phyloP scores from a whole-genome alignment of 345 rosid species.

The Microcos paniculata region DNA sequence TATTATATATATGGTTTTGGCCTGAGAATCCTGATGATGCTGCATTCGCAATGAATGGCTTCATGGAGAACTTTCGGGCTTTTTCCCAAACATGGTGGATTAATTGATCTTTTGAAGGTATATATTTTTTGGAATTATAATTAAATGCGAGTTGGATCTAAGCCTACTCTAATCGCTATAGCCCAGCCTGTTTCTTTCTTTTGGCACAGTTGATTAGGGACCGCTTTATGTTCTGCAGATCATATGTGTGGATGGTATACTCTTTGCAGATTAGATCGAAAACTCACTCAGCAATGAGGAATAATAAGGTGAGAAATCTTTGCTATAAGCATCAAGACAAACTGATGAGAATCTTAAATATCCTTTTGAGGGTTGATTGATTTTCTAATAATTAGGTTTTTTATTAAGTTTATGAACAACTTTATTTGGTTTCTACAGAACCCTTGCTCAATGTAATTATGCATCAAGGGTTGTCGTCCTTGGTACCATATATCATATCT shows the following conservation, averaged over 20 bases:
- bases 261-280: no score
- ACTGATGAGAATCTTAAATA: not conserved
- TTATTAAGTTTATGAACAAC: not conserved
- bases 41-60: constrained; percentile 18
- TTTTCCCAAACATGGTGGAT: not conserved
- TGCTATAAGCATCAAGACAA: not conserved
- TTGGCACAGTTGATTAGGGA: not conserved
- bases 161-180: not conserved
- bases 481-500: not conserved
- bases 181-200: not conserved
- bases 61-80: not conserved
- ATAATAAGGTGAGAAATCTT: no score
- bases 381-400: not conserved
- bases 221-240: no score
- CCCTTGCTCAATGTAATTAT: not conserved
- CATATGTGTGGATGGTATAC: no score
- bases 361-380: not conserved
- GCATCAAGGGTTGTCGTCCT: not conserved
- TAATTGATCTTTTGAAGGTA: not conserved
- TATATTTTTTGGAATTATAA: not conserved
- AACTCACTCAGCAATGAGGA: no score
- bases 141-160: not conserved
- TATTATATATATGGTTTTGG: not conserved
- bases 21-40: constrained; percentile 21
- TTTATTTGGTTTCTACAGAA: not conserved